Conservation (phyloP, 306 rosid species). For the Glycine soja region DNA sequence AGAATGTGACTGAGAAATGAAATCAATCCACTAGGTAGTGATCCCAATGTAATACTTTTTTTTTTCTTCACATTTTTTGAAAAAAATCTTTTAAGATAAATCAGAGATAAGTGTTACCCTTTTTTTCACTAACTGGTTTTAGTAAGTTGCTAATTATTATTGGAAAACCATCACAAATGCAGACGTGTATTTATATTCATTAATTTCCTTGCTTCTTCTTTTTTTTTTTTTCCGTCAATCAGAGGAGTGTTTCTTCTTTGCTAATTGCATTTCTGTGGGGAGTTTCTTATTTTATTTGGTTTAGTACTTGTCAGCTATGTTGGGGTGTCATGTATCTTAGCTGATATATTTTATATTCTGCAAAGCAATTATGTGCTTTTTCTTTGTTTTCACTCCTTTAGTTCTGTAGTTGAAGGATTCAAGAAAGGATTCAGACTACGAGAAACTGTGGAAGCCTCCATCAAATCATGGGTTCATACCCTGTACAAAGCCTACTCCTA, state of each 20-base stretch:
- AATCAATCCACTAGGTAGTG: not conserved
- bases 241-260: not conserved
- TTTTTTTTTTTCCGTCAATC: not conserved
- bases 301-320: slow-evolving; percentile 3
- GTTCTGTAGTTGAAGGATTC: slow-evolving; percentile 65
- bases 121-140: slow-evolving; percentile 1
- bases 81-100: not conserved
- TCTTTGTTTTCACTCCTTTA: slow-evolving; percentile 62
- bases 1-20: not conserved
- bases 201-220: not conserved
- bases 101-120: not conserved
- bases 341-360: slow-evolving; percentile 29
- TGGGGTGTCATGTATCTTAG: slow-evolving; percentile 32
- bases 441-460: slow-evolving; percentile 91
- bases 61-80: not conserved
- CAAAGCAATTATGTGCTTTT: slow-evolving; percentile 55
- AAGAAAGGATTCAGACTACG: slow-evolving; percentile 53
- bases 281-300: not conserved
- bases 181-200: not conserved
- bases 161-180: not conserved
- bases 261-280: not conserved
- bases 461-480: slow-evolving; percentile 71
- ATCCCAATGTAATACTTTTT: not conserved
- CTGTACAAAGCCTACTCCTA: slow-evolving; percentile 69
- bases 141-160: slow-evolving; percentile 1